Evolutionary conservation across 805 yeast species (phyloP), one percentile per base, ranked within the genome.

Genomic region (Schwanniomyces pseudopolymorphus): DNA sequence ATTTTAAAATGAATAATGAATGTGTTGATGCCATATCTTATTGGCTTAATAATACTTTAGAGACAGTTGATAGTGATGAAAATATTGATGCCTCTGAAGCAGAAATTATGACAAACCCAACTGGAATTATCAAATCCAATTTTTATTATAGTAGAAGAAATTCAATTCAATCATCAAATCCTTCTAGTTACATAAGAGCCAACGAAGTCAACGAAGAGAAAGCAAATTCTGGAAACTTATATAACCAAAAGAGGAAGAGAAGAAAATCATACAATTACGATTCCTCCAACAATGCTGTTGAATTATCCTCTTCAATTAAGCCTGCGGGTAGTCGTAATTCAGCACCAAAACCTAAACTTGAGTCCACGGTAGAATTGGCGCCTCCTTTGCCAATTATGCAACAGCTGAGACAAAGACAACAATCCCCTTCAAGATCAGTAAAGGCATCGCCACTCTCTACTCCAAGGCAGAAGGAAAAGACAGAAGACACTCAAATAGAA

Each of bases 21-120:
- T 70, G 74, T 49, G 63, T 66, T 44, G 63, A 64, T 46, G 74
- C 74, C 22, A 70, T 70, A 24, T 58, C 64, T 14, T 59, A 60
- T 47, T 70, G 75, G 75, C 50, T 60, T 39, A 58, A 59, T 49
- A 61, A 54, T 43, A 57, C 59, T 7, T 53, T 48, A 42, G 60
- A 54, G 45, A 53, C 53, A 35, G 48, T 49, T 20, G 53, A 48
- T 19, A 42, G 22, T 36, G 52, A 50, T 16, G 36, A 37, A 9
- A 39, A 42, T 38, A 25, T 43, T 19, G 50, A 39, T 36, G 52
- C 47, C 40, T 48, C 53, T 21, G 44, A 51, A 11, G 55, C 57
- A 24, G 61, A 59, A 31, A 51, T 54, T 10, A 42, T 56, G 39
- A 59, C 52, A 13, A 63, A 64, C 39, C 68, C 68, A 6, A 63